Evolutionary conservation across 129 eudicot genomes (phyloP).

Genomic region (Artemisia annua): DNA sequence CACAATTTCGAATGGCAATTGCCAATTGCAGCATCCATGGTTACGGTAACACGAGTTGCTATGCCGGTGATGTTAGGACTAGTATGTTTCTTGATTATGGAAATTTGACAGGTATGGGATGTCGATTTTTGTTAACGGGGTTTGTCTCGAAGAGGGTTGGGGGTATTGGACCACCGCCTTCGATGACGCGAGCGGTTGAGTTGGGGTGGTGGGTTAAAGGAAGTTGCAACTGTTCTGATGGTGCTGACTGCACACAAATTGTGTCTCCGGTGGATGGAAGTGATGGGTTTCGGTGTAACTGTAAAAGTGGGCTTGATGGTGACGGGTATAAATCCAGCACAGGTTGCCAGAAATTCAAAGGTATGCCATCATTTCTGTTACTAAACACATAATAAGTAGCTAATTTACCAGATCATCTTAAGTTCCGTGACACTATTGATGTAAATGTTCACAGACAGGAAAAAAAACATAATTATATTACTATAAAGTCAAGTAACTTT

Average conservation of each 20-base stretch:
- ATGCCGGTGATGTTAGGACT: neutral
- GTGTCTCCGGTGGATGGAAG: slow-evolving; percentile 11
- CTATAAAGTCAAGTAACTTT: too few species aligned
- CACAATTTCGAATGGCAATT: neutral
- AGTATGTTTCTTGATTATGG: slow-evolving; percentile 5
- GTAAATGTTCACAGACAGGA: too few species aligned
- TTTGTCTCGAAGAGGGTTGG: neutral
- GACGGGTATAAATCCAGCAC: slow-evolving; percentile 12
- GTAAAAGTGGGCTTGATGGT: neutral
- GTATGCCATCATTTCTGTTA: neutral
- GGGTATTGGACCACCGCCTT: neutral
- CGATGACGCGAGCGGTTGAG: neutral
- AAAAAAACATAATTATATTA: too few species aligned
- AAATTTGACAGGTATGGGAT: neutral
- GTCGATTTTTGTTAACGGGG: neutral
- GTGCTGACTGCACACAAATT: neutral
- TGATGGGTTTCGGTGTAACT: slow-evolving; percentile 13
- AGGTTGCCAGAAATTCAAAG: neutral
- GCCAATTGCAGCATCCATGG: neutral
- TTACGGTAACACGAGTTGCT: neutral
- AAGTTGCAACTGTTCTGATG: slow-evolving; percentile 7
- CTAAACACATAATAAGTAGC: too few species aligned
- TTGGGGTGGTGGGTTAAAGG: slow-evolving; percentile 21
- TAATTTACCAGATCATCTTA: too few species aligned
- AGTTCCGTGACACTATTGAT: too few species aligned